phyloP scores from a whole-genome alignment of 306 rosid genomes.

The Vigna mungo region DNA sequence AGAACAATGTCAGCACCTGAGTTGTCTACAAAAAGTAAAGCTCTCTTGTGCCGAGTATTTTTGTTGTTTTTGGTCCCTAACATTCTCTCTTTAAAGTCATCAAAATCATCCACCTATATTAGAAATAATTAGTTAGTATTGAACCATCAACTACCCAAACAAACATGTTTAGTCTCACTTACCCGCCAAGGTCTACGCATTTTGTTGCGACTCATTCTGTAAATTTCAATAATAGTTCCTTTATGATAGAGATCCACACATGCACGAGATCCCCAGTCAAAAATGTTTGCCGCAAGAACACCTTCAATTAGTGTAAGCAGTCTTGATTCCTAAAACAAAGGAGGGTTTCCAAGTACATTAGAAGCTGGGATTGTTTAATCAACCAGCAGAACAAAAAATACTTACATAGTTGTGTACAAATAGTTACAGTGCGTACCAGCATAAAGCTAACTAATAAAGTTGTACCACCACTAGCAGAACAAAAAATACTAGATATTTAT shows the following conservation, averaged over 20 bases:
- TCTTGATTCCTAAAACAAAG: conserved; percentile 79
- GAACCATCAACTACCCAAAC: conserved; percentile 3
- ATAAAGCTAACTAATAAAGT: background rate
- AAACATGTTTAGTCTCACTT: conserved; percentile 41
- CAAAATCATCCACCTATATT: conserved; percentile 92
- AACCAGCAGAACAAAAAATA: conserved; percentile 3
- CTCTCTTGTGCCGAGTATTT: conserved; percentile 74
- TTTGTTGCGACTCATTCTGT: conserved; percentile 97
- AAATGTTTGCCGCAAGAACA: conserved; percentile 97
- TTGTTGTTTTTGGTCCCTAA: conserved; percentile 67
- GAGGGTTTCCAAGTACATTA: conserved; percentile 22
- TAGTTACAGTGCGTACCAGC: background rate
- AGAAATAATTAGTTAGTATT: conserved; percentile 33
- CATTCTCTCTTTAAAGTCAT: conserved; percentile 81
- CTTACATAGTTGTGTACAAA: background rate
- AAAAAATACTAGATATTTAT: conserved; percentile 12
- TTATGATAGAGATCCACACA: conserved; percentile 97
- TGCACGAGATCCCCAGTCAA: conserved; percentile 99
- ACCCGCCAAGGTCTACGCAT: conserved; percentile 99
- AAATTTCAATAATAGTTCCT: conserved; percentile 98
- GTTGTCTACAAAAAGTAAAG: conserved; percentile 95
- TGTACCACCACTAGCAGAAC: background rate
- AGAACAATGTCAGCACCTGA: conserved; percentile 96
- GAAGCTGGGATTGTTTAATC: conserved; percentile 26
- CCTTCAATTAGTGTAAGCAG: conserved; percentile 91